phyloP scores from a whole-genome alignment of 345 rosid genomes.

The Lepidium sativum region DNA sequence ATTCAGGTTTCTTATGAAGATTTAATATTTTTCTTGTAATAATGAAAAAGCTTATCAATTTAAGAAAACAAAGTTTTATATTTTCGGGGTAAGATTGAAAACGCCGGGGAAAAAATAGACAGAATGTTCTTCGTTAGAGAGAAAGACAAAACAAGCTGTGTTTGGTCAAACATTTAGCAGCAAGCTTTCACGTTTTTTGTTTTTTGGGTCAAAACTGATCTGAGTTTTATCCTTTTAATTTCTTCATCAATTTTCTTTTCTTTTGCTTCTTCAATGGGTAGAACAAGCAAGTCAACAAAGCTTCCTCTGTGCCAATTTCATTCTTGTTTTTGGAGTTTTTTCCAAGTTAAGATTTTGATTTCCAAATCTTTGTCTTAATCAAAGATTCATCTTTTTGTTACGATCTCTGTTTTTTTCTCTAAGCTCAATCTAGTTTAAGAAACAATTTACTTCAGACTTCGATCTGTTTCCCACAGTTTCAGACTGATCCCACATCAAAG shows the following conservation, averaged over 20 bases:
- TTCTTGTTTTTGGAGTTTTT: conserved; percentile 6
- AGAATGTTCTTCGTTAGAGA: conserved; percentile 14
- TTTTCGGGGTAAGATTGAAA: too few relatives aligned
- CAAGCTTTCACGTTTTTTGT: conserved; percentile 22
- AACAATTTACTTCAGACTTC: not conserved
- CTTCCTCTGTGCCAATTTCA: not conserved
- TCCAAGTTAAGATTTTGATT: not conserved
- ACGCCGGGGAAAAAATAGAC: not conserved
- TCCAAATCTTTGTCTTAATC: conserved; percentile 4
- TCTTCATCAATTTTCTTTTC: not conserved
- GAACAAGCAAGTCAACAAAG: conserved; percentile 19
- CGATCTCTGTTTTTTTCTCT: not conserved
- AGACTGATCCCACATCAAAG: conserved; percentile 22
- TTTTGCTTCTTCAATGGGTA: conserved; percentile 7
- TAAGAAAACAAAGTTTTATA: not conserved
- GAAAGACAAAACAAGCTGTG: conserved; percentile 14
- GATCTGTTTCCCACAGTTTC: conserved; percentile 21
- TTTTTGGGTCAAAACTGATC: not conserved
- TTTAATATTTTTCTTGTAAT: not conserved
- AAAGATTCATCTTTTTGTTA: not conserved
- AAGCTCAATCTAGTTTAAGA: conserved; percentile 3
- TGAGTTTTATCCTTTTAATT: conserved; percentile 5
- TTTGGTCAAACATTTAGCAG: conserved; percentile 19
- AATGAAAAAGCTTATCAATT: not conserved
- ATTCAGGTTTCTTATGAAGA: not conserved